Conservation (phyloP, 495 filamentous ascomycete species). For the Usnea hakonensis region DNA sequence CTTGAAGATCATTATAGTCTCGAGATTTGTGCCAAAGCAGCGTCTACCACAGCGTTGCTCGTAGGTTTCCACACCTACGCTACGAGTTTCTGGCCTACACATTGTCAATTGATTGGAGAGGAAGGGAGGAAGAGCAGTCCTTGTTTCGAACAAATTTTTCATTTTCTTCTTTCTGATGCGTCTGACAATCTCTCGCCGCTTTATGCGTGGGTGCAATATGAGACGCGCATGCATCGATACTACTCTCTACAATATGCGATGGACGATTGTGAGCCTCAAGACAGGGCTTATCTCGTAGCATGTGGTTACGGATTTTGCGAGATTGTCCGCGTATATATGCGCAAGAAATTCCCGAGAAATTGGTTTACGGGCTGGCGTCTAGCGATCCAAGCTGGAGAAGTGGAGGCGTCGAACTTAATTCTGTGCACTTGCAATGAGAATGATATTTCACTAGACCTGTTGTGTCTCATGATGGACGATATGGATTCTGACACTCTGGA, state of each 20-base stretch:
- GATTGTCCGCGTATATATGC: not conserved
- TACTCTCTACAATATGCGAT: not conserved
- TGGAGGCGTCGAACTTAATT: not conserved
- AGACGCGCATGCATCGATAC: not conserved
- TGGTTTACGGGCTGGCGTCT: not conserved
- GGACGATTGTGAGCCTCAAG: not conserved
- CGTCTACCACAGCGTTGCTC: not conserved
- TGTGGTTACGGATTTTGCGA: not conserved
- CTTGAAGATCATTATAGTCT: not conserved
- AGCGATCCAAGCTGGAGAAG: not conserved
- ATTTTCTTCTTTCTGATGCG: not conserved
- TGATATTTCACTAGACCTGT: not conserved
- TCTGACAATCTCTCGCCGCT: not conserved
- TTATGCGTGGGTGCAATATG: not conserved
- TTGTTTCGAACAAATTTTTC: not conserved
- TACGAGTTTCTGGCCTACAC: not conserved
- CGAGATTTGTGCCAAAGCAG: not conserved
- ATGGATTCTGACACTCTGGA: not conserved
- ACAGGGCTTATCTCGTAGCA: not conserved
- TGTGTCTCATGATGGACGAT: not conserved
- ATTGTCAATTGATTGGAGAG: not conserved
- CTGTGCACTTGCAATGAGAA: not conserved
- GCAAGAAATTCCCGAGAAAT: not conserved
- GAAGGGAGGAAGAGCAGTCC: not conserved
- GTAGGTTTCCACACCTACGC: not conserved